Base-by-base conservation (phyloP, 164 flowering plant species). In the Magnolia sinica region DNA sequence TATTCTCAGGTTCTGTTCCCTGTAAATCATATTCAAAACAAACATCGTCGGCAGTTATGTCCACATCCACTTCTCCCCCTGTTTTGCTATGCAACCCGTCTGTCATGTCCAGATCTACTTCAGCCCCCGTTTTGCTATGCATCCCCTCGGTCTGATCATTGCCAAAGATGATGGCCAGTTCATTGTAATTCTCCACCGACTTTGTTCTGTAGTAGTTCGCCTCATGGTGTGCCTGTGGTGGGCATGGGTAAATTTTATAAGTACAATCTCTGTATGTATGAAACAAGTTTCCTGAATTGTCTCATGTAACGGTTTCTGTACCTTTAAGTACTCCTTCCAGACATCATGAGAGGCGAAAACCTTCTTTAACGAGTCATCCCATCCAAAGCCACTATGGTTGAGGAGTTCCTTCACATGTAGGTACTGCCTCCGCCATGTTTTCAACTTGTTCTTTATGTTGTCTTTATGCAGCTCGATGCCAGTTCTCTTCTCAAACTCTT, bases 331-430 rank as follows among this genome's bases (percentile, higher is more conserved):
- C 13, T 14, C 31, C 20, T 66, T 27, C 69, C 69, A 66, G 8
- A 66, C 13, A 27, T 66, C 37, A 66, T 66, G 27, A 13, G 13
- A 23, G 27, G 69, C 69, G 8, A 66, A 9, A 6, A 66, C 69
- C 37, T n/a, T 27, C 27, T 66, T 10, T 23, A 23, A 27, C 5
- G 27, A 23, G 13, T 24, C 27, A 27, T 66, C 69, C 69, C 69
- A 66, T n/a, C 69, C 31, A 66, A 66, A 66, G 27, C 69, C 69
- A 66, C 69, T 66, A 13, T 66, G 69, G 27, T 23, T 66, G 37
- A 66, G 69, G 37, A 66, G 69, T 2, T 23, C 27, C 69, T 66
- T 66, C 27, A 66, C 27, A 27, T 13, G 13, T 1, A n/a, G 16
- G 27, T 66, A 23, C 23, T 66, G 69, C 69, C 23, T 66, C 31